phyloP scores from a whole-genome alignment of 2,329 filamentous ascomycete species.

The Colletotrichum tropicicola region DNA sequence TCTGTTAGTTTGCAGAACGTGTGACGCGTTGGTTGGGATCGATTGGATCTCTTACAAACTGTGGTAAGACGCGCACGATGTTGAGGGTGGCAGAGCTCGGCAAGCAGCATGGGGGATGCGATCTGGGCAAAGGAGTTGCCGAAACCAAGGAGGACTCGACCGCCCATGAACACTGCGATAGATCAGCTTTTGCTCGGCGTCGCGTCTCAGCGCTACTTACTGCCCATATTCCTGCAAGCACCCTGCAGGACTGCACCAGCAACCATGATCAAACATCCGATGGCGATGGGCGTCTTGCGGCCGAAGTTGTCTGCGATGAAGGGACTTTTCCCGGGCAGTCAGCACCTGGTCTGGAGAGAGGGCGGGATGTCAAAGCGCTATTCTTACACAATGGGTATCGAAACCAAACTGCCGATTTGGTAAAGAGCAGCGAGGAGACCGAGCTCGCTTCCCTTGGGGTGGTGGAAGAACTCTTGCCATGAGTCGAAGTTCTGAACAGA shows the following conservation, averaged over 20 bases:
- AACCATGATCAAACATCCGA: conserved; percentile 64
- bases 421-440: conserved; percentile 68
- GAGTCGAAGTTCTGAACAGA: conserved; percentile 51
- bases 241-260: conserved; percentile 66
- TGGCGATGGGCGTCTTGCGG: conserved; percentile 59
- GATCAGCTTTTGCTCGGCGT: background rate
- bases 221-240: conserved; percentile 50
- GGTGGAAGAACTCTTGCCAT: conserved; percentile 57
- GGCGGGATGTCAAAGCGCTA: background rate
- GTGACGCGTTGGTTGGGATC: background rate
- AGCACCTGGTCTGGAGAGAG: background rate
- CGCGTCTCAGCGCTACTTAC: conserved; percentile 30
- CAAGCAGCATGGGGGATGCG: conserved; percentile 60
- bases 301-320: conserved; percentile 64
- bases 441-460: conserved; percentile 51
- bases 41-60: conserved; percentile 45
- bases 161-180: conserved; percentile 51
- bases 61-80: conserved; percentile 58
- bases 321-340: too few relatives aligned
- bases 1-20: background rate
- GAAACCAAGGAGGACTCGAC: conserved; percentile 66
- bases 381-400: conserved; percentile 64
- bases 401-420: conserved; percentile 65
- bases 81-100: conserved; percentile 62
- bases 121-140: conserved; percentile 63